phyloP scores from a whole-genome alignment of 495 filamentous ascomycete genomes.

The Rusavskia elegans region DNA sequence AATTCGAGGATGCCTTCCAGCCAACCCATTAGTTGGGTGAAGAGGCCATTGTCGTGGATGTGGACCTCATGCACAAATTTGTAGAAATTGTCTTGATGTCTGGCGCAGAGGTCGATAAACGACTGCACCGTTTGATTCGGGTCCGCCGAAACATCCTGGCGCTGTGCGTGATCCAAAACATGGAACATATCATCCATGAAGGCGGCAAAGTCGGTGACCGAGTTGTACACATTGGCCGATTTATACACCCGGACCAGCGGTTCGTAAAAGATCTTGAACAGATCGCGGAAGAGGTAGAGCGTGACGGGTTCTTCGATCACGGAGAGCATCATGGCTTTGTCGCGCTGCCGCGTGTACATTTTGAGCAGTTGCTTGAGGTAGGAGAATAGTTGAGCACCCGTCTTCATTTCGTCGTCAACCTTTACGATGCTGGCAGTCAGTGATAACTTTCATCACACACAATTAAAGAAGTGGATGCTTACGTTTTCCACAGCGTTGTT shows the following conservation, averaged over 20 bases:
- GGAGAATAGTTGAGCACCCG: conserved; percentile 80
- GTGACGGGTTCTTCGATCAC: conserved; percentile 94
- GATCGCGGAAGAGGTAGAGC: conserved; percentile 80
- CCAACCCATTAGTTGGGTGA: conserved; percentile 92
- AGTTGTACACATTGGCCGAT: conserved; percentile 94
- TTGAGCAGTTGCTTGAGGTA: conserved; percentile 91
- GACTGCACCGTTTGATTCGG: conserved; percentile 98
- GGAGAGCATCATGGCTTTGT: conserved; percentile 92
- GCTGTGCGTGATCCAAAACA: conserved; percentile 76
- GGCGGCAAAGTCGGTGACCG: conserved; percentile 83
- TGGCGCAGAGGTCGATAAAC: conserved; percentile 92
- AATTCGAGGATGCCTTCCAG: conserved; percentile 94
- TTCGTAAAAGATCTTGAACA: conserved; percentile 98
- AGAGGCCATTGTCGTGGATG: conserved; percentile 92
- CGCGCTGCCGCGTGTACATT: conserved; percentile 75
- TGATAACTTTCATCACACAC: neutral
- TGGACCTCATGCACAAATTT: conserved; percentile 98
- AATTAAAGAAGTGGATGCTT: conserved; percentile 6
- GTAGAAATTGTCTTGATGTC: conserved; percentile 94
- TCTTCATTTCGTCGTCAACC: conserved; percentile 66
- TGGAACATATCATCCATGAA: conserved; percentile 86
- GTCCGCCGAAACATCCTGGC: conserved; percentile 82
- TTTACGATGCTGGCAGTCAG: conserved; percentile 7
- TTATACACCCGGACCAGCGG: conserved; percentile 94
- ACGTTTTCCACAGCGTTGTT: conserved; percentile 85